Evolutionary conservation across 2,329 filamentous ascomycete genomes (phyloP), one percentile per base, ranked within the genome.

Genomic region (Phaeoacremonium minimum): DNA sequence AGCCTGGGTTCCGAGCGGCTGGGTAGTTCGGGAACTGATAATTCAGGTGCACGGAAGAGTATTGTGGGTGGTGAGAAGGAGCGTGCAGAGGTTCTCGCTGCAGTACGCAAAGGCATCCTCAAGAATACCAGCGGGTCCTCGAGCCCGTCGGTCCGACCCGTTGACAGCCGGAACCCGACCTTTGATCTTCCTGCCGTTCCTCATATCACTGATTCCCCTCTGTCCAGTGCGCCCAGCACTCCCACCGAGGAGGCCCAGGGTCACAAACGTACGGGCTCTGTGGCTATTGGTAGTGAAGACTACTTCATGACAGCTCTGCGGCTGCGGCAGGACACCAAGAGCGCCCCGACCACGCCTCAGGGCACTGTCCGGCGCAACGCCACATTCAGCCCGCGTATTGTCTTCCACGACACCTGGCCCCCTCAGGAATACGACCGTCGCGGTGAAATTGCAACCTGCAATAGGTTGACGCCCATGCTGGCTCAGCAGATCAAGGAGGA

Each of bases 401-500:
- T 95, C 45, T 97, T 96, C 58, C 82, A 96, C 58, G 93, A 98
- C 55, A 97, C 90, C 7, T 98, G 90, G 89, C 89, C 90, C 3
- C 87, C 84, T 55, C 85, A 86, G 51, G 93, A 98, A 60, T 98
- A 98, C 56, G 93, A 98, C 60, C 86, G 93, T 44, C 82, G 93
- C 36, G 93, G 93, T 37, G 93, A 98, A 43, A 86, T 97, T 65
- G 90, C 93, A 9, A 98, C 93, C 2, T 98, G 93, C 78, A 98
- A 98, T 58, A 87, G 91, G 47, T 73, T 98, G 49, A 98, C 93
- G 33, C 93, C 93, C 11, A 90, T 96, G 76, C 77, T 98, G 45
- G 93, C 93, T 31, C 93, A 98, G 66, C 93, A 98, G 63, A 98
- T 98, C 67, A 97, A 97, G 67, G 93, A 98, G 67, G 93, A 98